Conservation (phyloP, 495 filamentous ascomycete genomes). For the Lophium mytilinum region DNA sequence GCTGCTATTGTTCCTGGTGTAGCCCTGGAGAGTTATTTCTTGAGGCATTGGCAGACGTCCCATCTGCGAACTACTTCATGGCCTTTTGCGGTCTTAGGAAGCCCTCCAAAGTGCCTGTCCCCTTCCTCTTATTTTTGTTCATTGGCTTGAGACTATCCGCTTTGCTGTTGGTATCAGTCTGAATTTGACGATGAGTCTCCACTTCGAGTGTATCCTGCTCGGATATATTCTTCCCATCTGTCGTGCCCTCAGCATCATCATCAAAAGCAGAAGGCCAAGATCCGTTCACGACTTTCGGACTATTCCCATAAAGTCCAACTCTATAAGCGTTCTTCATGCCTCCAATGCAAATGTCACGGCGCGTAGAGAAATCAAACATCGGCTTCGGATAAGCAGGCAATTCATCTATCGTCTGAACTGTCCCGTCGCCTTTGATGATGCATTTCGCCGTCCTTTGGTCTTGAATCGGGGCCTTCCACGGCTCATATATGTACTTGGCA, state of each 20-base stretch:
- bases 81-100: too few relatives aligned
- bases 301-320: conserved; percentile 52
- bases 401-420: conserved; percentile 28
- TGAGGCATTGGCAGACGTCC: too few relatives aligned
- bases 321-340: conserved; percentile 59
- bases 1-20: too few relatives aligned
- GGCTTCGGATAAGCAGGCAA: conserved; percentile 52
- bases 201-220: too few relatives aligned
- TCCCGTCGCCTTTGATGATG: conserved; percentile 45
- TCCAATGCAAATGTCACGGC: conserved; percentile 50
- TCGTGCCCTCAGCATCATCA: conserved; percentile 42
- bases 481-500: conserved; percentile 66
- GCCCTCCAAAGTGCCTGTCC: too few relatives aligned
- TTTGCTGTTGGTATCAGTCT: too few relatives aligned
- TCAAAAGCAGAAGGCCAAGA: conserved; percentile 52
- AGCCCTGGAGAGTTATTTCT: too few relatives aligned
- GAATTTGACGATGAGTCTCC: too few relatives aligned
- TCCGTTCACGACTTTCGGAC: conserved; percentile 50
- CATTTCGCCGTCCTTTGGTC: conserved; percentile 55
- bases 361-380: conserved; percentile 61
- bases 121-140: too few relatives aligned
- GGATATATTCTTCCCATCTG: conserved; percentile 22
- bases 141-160: too few relatives aligned
- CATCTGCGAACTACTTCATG: too few relatives aligned
- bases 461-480: conserved; percentile 56